Evolutionary conservation across 805 yeast species (phyloP), one percentile per base, ranked within the genome.

Genomic region (Metschnikowia aberdeeniae): DNA sequence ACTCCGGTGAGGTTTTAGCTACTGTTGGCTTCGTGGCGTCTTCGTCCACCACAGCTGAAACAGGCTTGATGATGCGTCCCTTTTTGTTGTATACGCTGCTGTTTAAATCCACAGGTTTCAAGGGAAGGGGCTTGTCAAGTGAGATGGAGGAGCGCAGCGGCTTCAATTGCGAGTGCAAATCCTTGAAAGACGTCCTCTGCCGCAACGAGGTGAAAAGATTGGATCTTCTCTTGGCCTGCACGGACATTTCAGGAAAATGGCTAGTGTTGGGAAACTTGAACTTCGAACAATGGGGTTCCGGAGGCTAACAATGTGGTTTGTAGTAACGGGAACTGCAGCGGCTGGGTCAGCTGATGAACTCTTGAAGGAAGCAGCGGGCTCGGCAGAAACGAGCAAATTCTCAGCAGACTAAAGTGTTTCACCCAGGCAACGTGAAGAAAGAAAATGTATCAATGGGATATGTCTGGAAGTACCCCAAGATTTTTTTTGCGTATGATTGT

Each of bases 101-200:
- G 12, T 37, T 37, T 19, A 37, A 29, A 6, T 37, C 40, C 33
- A 37, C 27, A 6, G 40, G 40, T 13, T 37, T 29, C 13, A 37
- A 29, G 13, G 40, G 40, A 29, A 37, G 40, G n/a, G 42, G 42
- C 36, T 39, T 39, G 10, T 39, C 42, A 1, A 13, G 28, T 2
- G n/a, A 3, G 5, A 14, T 28, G n/a, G 30, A 37, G n/a, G 43
- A 33, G 24, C 36, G 43, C 31, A 31, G 36, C 20, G 37, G 32
- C 36, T 33, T 40, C 13, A 33, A 17, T 13, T 33, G 43, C n/a
- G 43, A 33, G 20, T 40, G 43, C 13, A 48, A 40, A 17, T 48
- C 52, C 34, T 43, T 45, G 37, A 42, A 35, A 11, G 52, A 48
- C 32, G 42, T 30, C 14, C 52, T 47, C n/a, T 45, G 38, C 37